Conservation (phyloP, 2,329 filamentous ascomycete species). For the Dothiorella sarmentorum region DNA sequence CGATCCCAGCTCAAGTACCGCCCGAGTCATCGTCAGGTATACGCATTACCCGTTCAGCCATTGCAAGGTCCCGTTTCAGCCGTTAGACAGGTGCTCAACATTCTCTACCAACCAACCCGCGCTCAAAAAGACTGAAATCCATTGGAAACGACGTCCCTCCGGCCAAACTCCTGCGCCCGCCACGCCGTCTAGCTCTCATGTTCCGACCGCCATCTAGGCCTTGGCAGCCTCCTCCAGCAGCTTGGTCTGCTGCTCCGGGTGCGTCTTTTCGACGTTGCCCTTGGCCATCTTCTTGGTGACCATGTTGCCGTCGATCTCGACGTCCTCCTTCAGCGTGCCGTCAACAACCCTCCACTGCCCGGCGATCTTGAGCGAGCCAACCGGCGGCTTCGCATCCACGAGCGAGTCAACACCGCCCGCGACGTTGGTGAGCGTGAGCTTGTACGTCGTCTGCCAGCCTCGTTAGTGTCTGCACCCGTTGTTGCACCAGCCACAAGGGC, state of each 20-base stretch:
- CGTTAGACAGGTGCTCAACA: neutral
- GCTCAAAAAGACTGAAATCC: neutral
- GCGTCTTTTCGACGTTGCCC: constrained; percentile 40
- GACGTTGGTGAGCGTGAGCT: constrained; percentile 39
- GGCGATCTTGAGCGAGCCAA: constrained; percentile 37
- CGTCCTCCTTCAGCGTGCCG: constrained; percentile 35
- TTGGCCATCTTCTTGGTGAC: constrained; percentile 44
- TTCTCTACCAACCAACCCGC: neutral
- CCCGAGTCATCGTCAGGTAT: neutral
- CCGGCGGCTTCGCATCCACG: constrained; percentile 39
- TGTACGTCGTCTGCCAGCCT: constrained; percentile 33
- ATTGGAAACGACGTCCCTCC: too few species aligned
- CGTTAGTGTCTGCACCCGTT: neutral
- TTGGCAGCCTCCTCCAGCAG: constrained; percentile 29
- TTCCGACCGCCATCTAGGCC: constrained; percentile 21
- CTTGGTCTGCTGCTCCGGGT: constrained; percentile 36
- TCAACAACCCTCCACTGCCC: constrained; percentile 37
- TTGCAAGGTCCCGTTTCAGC: neutral
- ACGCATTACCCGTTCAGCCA: too few species aligned
- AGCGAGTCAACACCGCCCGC: constrained; percentile 34
- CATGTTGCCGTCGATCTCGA: constrained; percentile 42
- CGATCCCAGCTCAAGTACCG: neutral
- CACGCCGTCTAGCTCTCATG: neutral
- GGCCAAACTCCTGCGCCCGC: neutral
- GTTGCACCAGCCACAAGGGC: constrained; percentile 19